Percentiles rank a stretch among this genome's conserved stretches.
Evolutionary conservation across 768 basidiomycete genomes (phyloP).

Genomic region (Steccherinum ochraceum): DNA sequence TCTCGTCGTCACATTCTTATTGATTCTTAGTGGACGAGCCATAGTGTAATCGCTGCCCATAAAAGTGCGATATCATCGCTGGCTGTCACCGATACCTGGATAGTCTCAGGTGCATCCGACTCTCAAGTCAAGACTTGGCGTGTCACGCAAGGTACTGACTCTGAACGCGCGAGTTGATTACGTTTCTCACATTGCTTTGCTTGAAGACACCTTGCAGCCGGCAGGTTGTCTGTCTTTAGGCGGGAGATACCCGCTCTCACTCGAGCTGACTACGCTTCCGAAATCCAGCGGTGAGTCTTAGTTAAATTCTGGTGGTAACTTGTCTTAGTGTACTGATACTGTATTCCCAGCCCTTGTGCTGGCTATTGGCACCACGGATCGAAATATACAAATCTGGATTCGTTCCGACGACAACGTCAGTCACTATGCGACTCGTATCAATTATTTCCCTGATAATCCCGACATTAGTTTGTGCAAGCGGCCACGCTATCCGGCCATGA

Average conservation of each 20-base stretch:
- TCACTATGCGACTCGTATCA: constrained; percentile 4
- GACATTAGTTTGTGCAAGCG: constrained; percentile 49
- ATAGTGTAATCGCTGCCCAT: constrained; percentile 52
- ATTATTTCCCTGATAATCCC: neutral
- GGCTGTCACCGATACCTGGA: constrained; percentile 36
- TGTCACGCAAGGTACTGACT: constrained; percentile 1
- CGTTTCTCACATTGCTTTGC: neutral
- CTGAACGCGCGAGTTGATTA: no score
- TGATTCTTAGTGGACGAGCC: constrained; percentile 67
- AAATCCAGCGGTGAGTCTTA: constrained; percentile 48
- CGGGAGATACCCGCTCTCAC: constrained; percentile 69
- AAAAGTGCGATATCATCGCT: constrained; percentile 63
- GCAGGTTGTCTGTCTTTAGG: constrained; percentile 32
- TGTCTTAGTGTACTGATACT: no score
- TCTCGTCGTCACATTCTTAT: constrained; percentile 12
- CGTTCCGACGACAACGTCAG: constrained; percentile 52
- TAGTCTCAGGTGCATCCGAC: constrained; percentile 84
- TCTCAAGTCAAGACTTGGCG: constrained; percentile 73
- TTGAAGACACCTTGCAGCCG: constrained; percentile 6
- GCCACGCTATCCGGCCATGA: constrained; percentile 77
- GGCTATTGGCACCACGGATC: constrained; percentile 82
- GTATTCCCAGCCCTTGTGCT: constrained; percentile 59
- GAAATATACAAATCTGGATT: constrained; percentile 71
- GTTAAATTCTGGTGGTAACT: no score
- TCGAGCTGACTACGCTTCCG: constrained; percentile 63